Conservation (phyloP, 345 rosid species). For the Populus alba region DNA sequence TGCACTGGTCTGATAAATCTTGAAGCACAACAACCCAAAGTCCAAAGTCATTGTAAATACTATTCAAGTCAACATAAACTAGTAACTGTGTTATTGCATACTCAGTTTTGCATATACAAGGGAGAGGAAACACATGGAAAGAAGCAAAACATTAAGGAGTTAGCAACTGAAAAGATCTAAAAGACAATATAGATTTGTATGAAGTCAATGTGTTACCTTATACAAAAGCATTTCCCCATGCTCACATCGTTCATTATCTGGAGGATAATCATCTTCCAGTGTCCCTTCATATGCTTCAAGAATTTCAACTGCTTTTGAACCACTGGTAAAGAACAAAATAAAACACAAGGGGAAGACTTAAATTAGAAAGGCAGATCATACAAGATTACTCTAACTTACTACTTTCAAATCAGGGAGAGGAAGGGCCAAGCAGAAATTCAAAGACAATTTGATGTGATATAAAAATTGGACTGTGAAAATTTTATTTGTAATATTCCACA, state of each 20-base stretch:
- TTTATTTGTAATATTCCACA: neutral
- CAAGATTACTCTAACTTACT: neutral
- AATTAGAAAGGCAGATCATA: neutral
- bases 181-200: neutral
- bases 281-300: conserved; percentile 99
- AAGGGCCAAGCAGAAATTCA: neutral
- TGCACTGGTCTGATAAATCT: neutral
- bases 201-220: conserved; percentile 52
- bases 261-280: conserved; percentile 95
- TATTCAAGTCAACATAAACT: neutral
- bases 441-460: neutral
- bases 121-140: neutral
- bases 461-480: neutral
- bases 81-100: neutral
- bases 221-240: conserved; percentile 98
- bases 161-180: neutral
- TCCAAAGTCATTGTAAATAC: neutral
- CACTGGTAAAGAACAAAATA: conserved; percentile 42
- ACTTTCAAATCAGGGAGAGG: neutral
- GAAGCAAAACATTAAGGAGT: neutral
- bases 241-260: conserved; percentile 91
- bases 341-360: neutral
- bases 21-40: neutral
- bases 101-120: neutral
- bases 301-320: conserved; percentile 94